Evolutionary conservation across 164 flowering plant genomes (phyloP), one percentile per base, ranked within the genome.

Genomic region (Tetracentron sinense): DNA sequence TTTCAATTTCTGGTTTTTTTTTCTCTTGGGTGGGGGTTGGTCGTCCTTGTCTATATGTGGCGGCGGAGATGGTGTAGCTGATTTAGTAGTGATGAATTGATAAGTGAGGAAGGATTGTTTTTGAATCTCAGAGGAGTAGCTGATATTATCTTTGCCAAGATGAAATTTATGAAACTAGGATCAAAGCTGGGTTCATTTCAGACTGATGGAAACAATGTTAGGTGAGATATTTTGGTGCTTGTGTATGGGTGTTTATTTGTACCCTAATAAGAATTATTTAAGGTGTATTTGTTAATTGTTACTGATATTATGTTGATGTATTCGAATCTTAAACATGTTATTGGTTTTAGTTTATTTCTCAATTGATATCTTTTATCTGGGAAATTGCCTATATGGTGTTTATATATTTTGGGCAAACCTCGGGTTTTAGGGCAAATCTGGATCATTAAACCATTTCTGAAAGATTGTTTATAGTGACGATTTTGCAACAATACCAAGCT

Each of bases 91-190:
- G 44, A 38, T 38, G 15, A 12, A 38, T 10, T 38, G 44, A 38
- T 12, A 38, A 38, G 44, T 38, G 44, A 16, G 44, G 44, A 38
- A 38, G 14, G 44, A 38, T 10, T 38, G 44, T 38, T 38, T 38
- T 10, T 3, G 1, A 38, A 51, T 51, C 20, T 42, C 10, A 53
- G 48, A 4, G 33, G 60, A 42, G 31, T 60, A 58, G 19, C 25
- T 22, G 65, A 56, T 71, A 64, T 61, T 54, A 31, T 12, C 6
- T 61, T 60, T 22, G 22, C 23, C 27, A 80, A 59, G 30, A 83
- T 83, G 87, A 83, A 83, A 85, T 83, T 81, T 60, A 83, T 83
- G 87, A 83, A 83, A 72, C 87, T 83, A 61, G 80, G 80, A 74
- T 77, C 77, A 52, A 77, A 77, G 60, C 73, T 75, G 22, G 80